Conservation (phyloP, 805 yeast genomes). For the Teunomyces aglyptinius region DNA sequence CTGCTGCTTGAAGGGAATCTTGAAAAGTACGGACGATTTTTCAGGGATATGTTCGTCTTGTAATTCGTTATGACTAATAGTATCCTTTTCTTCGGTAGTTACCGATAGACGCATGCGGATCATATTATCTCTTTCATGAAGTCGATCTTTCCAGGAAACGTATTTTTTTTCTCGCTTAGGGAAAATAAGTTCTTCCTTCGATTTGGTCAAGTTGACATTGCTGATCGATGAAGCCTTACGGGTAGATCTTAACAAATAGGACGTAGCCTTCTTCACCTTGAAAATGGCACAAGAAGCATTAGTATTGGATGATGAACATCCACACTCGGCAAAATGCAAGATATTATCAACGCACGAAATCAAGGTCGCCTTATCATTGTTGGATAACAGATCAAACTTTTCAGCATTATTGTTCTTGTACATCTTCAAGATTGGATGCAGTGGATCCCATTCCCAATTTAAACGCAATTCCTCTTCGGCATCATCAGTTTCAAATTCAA, state of each 20-base stretch:
- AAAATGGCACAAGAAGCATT: slow-evolving; percentile 51
- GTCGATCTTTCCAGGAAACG: slow-evolving; percentile 37
- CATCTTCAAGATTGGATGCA: slow-evolving; percentile 69
- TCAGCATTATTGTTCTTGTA: slow-evolving; percentile 24
- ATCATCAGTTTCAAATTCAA: slow-evolving; percentile 34
- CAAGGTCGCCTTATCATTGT: slow-evolving; percentile 52
- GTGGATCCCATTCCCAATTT: slow-evolving; percentile 85
- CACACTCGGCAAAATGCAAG: slow-evolving; percentile 63
- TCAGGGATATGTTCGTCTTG: slow-evolving; percentile 8
- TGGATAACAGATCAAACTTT: slow-evolving; percentile 54
- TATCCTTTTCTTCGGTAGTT: slow-evolving; percentile 15
- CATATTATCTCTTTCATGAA: slow-evolving; percentile 28
- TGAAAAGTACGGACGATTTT: slow-evolving; percentile 13
- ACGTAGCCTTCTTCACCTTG: slow-evolving; percentile 61
- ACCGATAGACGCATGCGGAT: slow-evolving; percentile 21
- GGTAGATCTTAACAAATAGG: slow-evolving; percentile 57
- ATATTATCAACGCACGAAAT: slow-evolving; percentile 63
- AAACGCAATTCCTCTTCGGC: slow-evolving; percentile 72
- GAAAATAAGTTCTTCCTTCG: slow-evolving; percentile 37
- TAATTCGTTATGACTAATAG: slow-evolving; percentile 9
- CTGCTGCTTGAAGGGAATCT: slow-evolving; percentile 26
- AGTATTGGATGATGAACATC: slow-evolving; percentile 46
- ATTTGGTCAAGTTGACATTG: slow-evolving; percentile 32
- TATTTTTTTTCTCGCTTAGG: slow-evolving; percentile 30
- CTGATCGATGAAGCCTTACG: slow-evolving; percentile 47